These are phyloP conservation scores for Globomyces sp. DNA, from an alignment of 371 early-diverging fungal species.

Conservation along the genomic window DNA sequence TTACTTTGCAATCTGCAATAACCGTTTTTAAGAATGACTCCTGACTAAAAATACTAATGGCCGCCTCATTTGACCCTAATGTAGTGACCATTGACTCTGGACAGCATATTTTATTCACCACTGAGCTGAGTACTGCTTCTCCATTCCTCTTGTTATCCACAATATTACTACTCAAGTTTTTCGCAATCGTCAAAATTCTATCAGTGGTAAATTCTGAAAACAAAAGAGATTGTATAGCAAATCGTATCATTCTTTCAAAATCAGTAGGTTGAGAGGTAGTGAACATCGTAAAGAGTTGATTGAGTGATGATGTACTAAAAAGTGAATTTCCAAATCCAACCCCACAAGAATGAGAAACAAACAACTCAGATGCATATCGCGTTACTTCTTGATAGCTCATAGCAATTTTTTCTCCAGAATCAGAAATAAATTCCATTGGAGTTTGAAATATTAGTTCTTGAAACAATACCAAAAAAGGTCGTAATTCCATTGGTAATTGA, in stretches of 20 bases:
- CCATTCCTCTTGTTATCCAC: constrained; percentile 65
- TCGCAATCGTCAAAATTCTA: constrained; percentile 58
- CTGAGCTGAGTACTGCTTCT: constrained; percentile 45
- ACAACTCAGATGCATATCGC: constrained; percentile 50
- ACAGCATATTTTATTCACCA: constrained; percentile 45
- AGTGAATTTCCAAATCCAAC: constrained; percentile 62
- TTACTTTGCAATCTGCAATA: constrained; percentile 29
- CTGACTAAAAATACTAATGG: constrained; percentile 53
- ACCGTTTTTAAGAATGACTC: constrained; percentile 56
- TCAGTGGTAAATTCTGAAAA: constrained; percentile 60
- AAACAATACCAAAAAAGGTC: constrained; percentile 61
- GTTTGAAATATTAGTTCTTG: constrained; percentile 53
- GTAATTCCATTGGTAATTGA: constrained; percentile 48
- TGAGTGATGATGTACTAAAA: constrained; percentile 56
- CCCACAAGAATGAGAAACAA: constrained; percentile 54
- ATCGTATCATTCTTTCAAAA: constrained; percentile 43
- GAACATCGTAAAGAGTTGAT: constrained; percentile 55
- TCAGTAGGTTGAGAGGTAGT: constrained; percentile 43
- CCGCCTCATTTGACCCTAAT: not conserved
- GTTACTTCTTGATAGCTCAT: constrained; percentile 59
- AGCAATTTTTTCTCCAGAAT: constrained; percentile 28
- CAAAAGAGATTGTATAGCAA: constrained; percentile 51
- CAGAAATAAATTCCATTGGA: constrained; percentile 31
- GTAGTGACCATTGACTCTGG: constrained; percentile 18
- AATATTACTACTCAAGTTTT: constrained; percentile 63